Evolutionary conservation across 225 moss, liverwort and hornwort species (phyloP).

Genomic region (Anthoceros angustus): DNA sequence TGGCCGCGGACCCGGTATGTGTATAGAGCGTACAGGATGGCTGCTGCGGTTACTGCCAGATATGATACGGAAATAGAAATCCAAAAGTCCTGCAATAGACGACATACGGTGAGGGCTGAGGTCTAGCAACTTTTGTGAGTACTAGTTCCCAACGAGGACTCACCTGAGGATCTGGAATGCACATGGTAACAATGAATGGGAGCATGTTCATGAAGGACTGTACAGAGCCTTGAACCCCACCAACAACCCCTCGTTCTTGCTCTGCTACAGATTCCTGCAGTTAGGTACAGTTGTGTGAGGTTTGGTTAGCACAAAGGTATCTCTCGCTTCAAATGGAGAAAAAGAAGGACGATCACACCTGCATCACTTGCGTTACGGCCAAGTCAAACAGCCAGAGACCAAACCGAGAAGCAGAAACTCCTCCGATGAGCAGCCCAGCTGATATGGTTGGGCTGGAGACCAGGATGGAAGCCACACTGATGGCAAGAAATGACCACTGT

Average conservation of each 20-base stretch:
- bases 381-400: conserved; percentile 99
- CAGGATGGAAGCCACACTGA: conserved; percentile 59
- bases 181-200: conserved; percentile 55
- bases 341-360: conserved; percentile 21
- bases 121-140: not conserved
- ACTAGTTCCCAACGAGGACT: not conserved
- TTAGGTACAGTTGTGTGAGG: not conserved
- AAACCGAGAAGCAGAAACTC: conserved; percentile 73
- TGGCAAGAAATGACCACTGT: conserved; percentile 70
- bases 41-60: conserved; percentile 44
- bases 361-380: conserved; percentile 93
- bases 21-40: conserved; percentile 48
- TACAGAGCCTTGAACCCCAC: conserved; percentile 89
- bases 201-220: conserved; percentile 85
- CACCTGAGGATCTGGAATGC: conserved; percentile 66
- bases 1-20: conserved; percentile 55
- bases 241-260: conserved; percentile 69
- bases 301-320: not conserved
- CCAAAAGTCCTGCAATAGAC: conserved; percentile 51
- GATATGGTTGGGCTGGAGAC: conserved; percentile 39
- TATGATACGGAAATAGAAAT: conserved; percentile 56
- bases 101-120: not conserved
- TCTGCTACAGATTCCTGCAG: conserved; percentile 64
- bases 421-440: conserved; percentile 61
- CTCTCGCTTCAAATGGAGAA: not conserved